Evolutionary conservation across 1,284 basidiomycete genomes (phyloP), one percentile per base, ranked within the genome.

Genomic region (Crucibulum parvulum): DNA sequence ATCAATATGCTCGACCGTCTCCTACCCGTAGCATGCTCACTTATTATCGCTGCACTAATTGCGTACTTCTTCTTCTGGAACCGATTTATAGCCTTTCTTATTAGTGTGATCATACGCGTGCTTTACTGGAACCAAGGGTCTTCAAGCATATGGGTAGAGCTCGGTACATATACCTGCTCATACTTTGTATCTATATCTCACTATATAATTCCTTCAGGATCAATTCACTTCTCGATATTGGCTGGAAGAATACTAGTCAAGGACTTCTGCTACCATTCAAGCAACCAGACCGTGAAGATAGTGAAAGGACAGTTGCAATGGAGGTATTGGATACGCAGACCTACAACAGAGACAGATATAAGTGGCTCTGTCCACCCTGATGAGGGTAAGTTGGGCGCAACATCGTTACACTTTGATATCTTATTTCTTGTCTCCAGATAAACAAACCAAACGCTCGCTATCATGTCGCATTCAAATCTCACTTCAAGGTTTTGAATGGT

Each of bases 51-150:
- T 54, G 87, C 85, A 45, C 78, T 90, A n/a, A 77, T 90, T 56
- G 69, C 91, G 60, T 95, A 95, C 74, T 84, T 94, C 62, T 96
- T 97, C 84, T 96, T 92, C 78, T 94, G 91, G 87, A 96, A 96
- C 75, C 87, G 94, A 39, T 78, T 96, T 51, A 74, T 95, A 59
- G 94, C 88, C 9, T 86, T 85, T 57, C 63, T 92, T 59, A 75
- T 95, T 60, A 84, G 86, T 16, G 72, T 86, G 54, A 63, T 84
- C 13, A 75, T 93, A 45, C 88, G 90, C 46, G 68, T 92, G 11
- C 72, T 84, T 50, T 87, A 87, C 62, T 94, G 94, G 92, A 89
- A 88, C 62, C 81, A 87, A 61, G 87, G 83, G 53, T 84, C 81
- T 45, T 84, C 85, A 11, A 91, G 90, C 66, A 80, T 87, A 69